A percentile compares a stretch with the other conserved stretches of the same genome.
phyloP scores from a whole-genome alignment of 164 flowering plant species.

The Liriodendron chinense region DNA sequence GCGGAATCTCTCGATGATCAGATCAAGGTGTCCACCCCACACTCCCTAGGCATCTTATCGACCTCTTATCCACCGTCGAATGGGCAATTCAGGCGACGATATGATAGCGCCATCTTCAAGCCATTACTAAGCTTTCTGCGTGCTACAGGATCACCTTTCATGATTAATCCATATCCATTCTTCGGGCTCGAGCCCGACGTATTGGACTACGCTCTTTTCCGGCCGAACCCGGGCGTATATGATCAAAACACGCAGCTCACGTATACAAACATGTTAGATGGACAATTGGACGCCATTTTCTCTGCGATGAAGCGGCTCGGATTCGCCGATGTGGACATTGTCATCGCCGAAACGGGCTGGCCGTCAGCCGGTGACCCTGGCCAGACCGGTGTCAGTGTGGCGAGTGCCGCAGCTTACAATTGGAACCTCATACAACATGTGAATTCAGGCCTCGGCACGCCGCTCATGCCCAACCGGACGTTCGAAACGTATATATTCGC shows the following conservation, averaged over 20 bases:
- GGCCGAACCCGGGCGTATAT: constrained; percentile 52
- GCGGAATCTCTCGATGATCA: constrained; percentile 36
- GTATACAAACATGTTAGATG: constrained; percentile 83
- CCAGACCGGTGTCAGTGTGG: constrained; percentile 46
- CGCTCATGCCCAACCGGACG: constrained; percentile 67
- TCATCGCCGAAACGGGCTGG: constrained; percentile 83
- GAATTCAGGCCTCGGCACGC: constrained; percentile 60
- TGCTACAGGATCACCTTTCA: constrained; percentile 62
- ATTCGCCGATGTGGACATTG: constrained; percentile 57
- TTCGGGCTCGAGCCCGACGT: constrained; percentile 56
- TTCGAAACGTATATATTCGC: constrained; percentile 75
- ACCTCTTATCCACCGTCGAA: constrained; percentile 70
- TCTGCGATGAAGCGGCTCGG: constrained; percentile 58
- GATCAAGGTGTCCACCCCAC: constrained; percentile 78
- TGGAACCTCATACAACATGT: constrained; percentile 54
- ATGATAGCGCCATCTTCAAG: constrained; percentile 50
- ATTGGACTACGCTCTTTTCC: constrained; percentile 61
- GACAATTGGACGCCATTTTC: constrained; percentile 61
- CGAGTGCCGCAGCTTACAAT: constrained; percentile 55
- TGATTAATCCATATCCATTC: constrained; percentile 78
- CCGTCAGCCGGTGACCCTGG: constrained; percentile 57
- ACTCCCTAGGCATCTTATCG: constrained; percentile 67
- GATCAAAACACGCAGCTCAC: constrained; percentile 41
- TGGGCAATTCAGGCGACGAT: constrained; percentile 68
- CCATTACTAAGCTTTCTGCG: constrained; percentile 62